phyloP scores from a whole-genome alignment of 2,329 filamentous ascomycete genomes.

The Colletotrichum sp. region DNA sequence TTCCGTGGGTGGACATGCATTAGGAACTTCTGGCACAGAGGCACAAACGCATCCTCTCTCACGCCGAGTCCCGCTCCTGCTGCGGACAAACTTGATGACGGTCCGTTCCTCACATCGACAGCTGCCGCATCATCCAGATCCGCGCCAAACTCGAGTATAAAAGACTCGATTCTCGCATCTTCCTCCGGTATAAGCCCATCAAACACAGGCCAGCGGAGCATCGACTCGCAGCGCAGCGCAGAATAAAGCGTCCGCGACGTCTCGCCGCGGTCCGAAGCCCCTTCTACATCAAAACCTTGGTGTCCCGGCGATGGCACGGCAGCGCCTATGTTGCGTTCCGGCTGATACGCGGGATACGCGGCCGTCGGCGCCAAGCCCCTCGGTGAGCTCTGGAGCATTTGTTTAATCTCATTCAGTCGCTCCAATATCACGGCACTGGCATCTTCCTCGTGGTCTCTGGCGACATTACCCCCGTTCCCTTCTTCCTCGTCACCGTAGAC shows the following conservation, averaged over 20 bases:
- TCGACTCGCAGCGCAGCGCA: constrained; percentile 10
- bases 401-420: constrained; percentile 1
- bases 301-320: background rate
- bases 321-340: background rate
- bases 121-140: background rate
- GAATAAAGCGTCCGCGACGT: background rate
- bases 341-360: background rate
- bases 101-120: background rate
- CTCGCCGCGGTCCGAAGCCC: background rate
- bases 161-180: constrained; percentile 14
- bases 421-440: background rate
- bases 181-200: background rate
- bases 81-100: accelerated
- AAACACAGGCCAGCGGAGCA: constrained; percentile 19
- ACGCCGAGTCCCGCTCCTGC: background rate
- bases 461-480: no score
- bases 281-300: background rate
- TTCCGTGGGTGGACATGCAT: constrained; percentile 26
- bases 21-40: constrained; percentile 23
- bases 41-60: constrained; percentile 4
- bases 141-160: background rate
- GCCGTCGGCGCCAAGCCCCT: background rate
- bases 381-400: background rate
- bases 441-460: background rate
- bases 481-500: constrained; percentile 4